Evolutionary conservation across 208 protist genomes (phyloP).

Genomic region (Crithidia mellificae): DNA sequence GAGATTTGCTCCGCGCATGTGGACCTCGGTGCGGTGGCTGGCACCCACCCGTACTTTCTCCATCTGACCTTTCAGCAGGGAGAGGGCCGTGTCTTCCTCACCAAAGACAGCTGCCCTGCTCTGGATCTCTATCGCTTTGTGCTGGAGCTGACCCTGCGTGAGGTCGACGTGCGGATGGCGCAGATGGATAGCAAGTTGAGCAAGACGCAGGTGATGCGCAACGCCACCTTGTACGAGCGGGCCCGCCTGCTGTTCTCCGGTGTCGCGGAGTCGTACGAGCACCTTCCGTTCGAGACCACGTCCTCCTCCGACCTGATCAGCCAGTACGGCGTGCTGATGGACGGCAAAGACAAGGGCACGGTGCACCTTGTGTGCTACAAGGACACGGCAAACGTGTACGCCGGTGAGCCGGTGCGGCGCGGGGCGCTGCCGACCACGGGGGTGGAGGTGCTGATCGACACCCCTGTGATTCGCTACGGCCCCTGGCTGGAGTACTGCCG

Average conservation of each 20-base stretch:
- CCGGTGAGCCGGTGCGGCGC: constrained; percentile 60
- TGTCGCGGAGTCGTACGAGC: constrained; percentile 25
- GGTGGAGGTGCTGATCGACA: constrained; percentile 79
- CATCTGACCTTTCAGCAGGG: constrained; percentile 70
- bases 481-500: constrained; percentile 87
- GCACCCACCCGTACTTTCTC: constrained; percentile 78
- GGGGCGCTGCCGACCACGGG: constrained; percentile 67
- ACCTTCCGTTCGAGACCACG: constrained; percentile 30
- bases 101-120: constrained; percentile 52
- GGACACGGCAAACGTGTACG: constrained; percentile 83
- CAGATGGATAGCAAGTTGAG: constrained; percentile 58
- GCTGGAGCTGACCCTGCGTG: constrained; percentile 67
- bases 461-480: constrained; percentile 67
- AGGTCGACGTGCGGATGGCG: constrained; percentile 77
- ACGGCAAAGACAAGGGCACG: constrained; percentile 63
- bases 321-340: constrained; percentile 77
- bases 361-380: constrained; percentile 81
- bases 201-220: constrained; percentile 50
- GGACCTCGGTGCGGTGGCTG: constrained; percentile 65
- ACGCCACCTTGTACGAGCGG: constrained; percentile 56
- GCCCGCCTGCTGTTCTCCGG: constrained; percentile 59
- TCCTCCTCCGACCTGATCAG: constrained; percentile 62
- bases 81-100: constrained; percentile 66
- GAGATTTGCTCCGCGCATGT: constrained; percentile 74
- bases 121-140: constrained; percentile 82